Conservation (phyloP, 2,329 filamentous ascomycete species). For the Pseudogymnoascus verrucosus region DNA sequence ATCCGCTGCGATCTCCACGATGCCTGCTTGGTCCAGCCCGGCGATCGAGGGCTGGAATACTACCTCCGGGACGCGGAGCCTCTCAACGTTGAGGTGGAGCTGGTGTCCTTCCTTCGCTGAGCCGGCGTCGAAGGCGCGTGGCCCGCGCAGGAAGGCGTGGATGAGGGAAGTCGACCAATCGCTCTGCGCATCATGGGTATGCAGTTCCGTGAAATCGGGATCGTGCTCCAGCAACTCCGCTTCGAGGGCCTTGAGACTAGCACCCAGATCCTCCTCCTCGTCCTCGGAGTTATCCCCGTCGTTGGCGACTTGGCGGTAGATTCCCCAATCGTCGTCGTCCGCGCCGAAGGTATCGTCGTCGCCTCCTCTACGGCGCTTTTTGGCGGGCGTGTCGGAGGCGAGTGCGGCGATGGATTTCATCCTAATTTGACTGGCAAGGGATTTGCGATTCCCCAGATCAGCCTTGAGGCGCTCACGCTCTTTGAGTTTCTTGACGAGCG, state of each 20-base stretch:
- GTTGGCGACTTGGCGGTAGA: slow-evolving; percentile 86
- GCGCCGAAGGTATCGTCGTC: slow-evolving; percentile 96
- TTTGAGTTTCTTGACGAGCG: slow-evolving; percentile 75
- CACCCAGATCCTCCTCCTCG: slow-evolving; percentile 78
- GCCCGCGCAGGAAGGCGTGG: slow-evolving; percentile 83
- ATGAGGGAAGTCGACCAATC: slow-evolving; percentile 92
- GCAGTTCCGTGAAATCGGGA: slow-evolving; percentile 80
- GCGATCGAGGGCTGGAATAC: slow-evolving; percentile 90
- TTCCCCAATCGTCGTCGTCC: slow-evolving; percentile 96
- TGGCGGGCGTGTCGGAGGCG: slow-evolving; percentile 76
- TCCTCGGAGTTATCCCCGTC: slow-evolving; percentile 79
- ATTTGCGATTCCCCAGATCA: slow-evolving; percentile 93
- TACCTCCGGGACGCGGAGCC: slow-evolving; percentile 88
- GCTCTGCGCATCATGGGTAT: slow-evolving; percentile 82
- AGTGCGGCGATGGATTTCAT: slow-evolving; percentile 98
- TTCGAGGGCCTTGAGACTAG: slow-evolving; percentile 68
- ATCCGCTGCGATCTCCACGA: slow-evolving; percentile 85
- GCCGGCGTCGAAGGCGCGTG: slow-evolving; percentile 74
- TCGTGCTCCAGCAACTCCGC: slow-evolving; percentile 80
- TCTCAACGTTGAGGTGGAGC: slow-evolving; percentile 91
- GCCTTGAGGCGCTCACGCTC: slow-evolving; percentile 89
- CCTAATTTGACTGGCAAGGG: slow-evolving; percentile 86
- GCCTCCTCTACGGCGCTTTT: slow-evolving; percentile 76
- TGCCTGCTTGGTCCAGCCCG: slow-evolving; percentile 84
- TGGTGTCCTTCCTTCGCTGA: slow-evolving; percentile 77